Conservation (phyloP, 2,329 filamentous ascomycete genomes). For the Hirsutella rhossiliensis region DNA sequence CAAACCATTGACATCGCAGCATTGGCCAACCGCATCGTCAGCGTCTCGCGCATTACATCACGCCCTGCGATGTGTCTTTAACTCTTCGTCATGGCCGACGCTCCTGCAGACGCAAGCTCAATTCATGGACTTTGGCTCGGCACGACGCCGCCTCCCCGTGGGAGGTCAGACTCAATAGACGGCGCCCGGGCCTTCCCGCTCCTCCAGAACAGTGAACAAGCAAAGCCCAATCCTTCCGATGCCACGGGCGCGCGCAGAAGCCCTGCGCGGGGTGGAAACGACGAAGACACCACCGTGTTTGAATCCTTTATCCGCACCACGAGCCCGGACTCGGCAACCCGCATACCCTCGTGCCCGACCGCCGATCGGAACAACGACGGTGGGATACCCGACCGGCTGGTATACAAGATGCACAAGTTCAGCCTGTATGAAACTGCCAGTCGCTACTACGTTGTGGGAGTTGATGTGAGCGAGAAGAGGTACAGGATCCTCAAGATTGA, state of each 20-base stretch:
- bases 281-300: slow-evolving; percentile 45
- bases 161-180: not conserved
- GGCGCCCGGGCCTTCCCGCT: slow-evolving; percentile 14
- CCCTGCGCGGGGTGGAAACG: slow-evolving; percentile 36
- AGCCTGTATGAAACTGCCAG: slow-evolving; percentile 93
- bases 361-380: slow-evolving; percentile 15
- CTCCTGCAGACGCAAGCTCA: not conserved
- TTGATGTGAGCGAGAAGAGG: slow-evolving; percentile 76
- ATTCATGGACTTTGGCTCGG: not conserved
- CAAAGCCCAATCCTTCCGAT: slow-evolving; percentile 13
- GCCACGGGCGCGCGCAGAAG: slow-evolving; percentile 10
- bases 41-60: no score
- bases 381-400: slow-evolving; percentile 22
- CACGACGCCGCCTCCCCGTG: not conserved
- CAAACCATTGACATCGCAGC: no score
- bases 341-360: slow-evolving; percentile 6
- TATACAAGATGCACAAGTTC: slow-evolving; percentile 82
- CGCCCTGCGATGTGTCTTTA: no score
- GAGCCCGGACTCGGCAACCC: slow-evolving; percentile 33
- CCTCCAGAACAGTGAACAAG: slow-evolving; percentile 22
- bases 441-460: slow-evolving; percentile 87
- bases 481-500: slow-evolving; percentile 95
- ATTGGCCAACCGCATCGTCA: no score
- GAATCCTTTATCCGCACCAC: slow-evolving; percentile 44
- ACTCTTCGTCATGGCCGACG: no score